These are phyloP conservation scores for Lentinula sp. DNA, from an alignment of 768 basidiomycete genomes.

Conservation along the genomic window DNA sequence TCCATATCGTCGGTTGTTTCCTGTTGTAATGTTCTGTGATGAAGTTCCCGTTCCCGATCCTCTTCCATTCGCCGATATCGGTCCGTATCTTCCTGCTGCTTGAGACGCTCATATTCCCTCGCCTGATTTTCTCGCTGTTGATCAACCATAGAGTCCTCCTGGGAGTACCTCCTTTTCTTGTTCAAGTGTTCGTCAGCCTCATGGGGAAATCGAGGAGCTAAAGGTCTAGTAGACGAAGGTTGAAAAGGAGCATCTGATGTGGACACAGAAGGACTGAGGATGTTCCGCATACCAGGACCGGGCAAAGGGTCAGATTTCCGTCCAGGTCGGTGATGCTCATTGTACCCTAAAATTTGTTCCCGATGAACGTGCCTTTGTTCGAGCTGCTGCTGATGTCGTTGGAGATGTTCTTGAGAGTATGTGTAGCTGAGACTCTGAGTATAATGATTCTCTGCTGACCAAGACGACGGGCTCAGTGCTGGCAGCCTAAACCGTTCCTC, in stretches of 20 bases:
- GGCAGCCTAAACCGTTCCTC: conserved; percentile 53
- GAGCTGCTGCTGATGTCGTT: conserved; percentile 7
- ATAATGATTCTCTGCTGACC: neutral
- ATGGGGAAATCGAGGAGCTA: conserved; percentile 3
- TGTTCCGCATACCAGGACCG: conserved; percentile 3
- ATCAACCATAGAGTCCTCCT: conserved; percentile 16
- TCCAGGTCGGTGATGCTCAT: neutral
- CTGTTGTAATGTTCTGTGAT: neutral
- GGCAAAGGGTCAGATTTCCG: conserved; percentile 7
- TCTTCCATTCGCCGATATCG: neutral
- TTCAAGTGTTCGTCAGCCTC: conserved; percentile 11
- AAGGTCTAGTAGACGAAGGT: conserved; percentile 9
- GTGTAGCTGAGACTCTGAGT: neutral
- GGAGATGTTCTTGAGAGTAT: neutral
- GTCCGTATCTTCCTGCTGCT: neutral
- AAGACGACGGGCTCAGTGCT: neutral
- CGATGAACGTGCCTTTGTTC: conserved; percentile 7
- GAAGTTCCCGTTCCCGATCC: neutral
- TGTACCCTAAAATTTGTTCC: conserved; percentile 3
- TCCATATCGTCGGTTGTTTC: neutral
- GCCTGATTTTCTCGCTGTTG: conserved; percentile 11
- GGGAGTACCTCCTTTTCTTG: conserved; percentile 39
- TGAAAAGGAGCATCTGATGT: conserved; percentile 5
- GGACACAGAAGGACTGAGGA: neutral
- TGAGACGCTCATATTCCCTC: neutral